Base-by-base conservation (phyloP, 345 rosid genomes). In the Luvunga scandens region DNA sequence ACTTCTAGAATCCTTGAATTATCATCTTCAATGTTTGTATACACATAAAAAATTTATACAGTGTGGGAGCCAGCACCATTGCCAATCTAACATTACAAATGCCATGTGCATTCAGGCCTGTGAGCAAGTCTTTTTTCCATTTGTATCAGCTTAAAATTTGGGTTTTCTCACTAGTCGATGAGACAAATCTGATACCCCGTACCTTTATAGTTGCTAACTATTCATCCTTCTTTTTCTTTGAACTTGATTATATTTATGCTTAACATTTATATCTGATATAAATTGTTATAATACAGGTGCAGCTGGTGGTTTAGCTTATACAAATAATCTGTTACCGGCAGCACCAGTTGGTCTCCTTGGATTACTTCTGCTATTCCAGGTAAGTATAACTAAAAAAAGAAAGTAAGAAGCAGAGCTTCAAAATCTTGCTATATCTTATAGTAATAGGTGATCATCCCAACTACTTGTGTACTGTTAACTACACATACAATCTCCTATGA, bases 301-400 rank as follows among this genome's bases (percentile, higher is more conserved):
- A 61, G 89, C 92, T 55, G 90, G 91, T 78, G 92, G 92, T 18
- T 83, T 91, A 69, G 88, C 86, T 66, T 91, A 90, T 75, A 69
- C 89, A 14, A 78, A 91, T 74, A 91, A 89, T 84, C 81, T 89
- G 38, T 84, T 90, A 70, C 87, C 93, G 75, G 91, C 96, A 60
- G 96, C 92, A 55, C 91, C 90, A 13, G 80, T 82, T 77, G 93
- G 93, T 69, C 85, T 91, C 9, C 93, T 91, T 77, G 91, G 93
- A 64, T 82, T 90, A 82, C 93, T 90, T n/a, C 81, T 90, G 38
- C 72, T 91, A 75, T 89, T 91, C 81, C 95, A 91, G 93, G 92
- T 91, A 82, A 60, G 27, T 55, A 48, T 69, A 65, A n/a, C 50
- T 39, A 7, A 31, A 73, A 28, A 72, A 22, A 30, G 9, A 30